phyloP scores from a whole-genome alignment of 345 rosid species.

The Heritiera littoralis region DNA sequence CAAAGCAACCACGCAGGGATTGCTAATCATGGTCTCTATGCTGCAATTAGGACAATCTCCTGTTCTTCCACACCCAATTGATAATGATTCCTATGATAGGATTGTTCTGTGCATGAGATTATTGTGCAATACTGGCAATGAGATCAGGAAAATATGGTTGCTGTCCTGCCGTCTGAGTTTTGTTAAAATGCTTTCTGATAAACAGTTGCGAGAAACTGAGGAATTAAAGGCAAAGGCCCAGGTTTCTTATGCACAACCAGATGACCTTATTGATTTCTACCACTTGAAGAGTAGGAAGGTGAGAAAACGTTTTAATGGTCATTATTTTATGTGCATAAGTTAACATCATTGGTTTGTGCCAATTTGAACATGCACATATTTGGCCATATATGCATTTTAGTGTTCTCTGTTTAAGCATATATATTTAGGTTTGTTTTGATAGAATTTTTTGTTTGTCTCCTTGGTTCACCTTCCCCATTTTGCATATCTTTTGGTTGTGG shows the following conservation, averaged over 20 bases:
- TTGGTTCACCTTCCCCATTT: not conserved
- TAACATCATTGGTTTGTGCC: not conserved
- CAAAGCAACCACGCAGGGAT: slow-evolving; percentile 57
- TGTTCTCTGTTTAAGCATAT: not conserved
- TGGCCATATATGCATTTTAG: not conserved
- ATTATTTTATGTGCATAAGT: not conserved
- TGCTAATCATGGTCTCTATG: slow-evolving; percentile 90
- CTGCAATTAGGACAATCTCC: slow-evolving; percentile 92
- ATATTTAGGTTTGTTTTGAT: not conserved
- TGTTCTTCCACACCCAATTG: slow-evolving; percentile 89
- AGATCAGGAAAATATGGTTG: slow-evolving; percentile 83
- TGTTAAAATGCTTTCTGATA: slow-evolving; percentile 93
- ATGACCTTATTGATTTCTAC: slow-evolving; percentile 96
- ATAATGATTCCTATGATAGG: slow-evolving; percentile 88
- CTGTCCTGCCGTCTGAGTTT: slow-evolving; percentile 89
- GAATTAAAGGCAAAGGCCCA: slow-evolving; percentile 94
- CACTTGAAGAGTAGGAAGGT: slow-evolving; percentile 99
- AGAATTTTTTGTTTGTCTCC: not conserved
- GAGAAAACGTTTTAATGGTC: slow-evolving; percentile 12
- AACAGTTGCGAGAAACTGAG: slow-evolving; percentile 79
- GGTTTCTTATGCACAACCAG: slow-evolving; percentile 92
- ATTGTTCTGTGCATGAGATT: slow-evolving; percentile 77
- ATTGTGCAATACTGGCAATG: slow-evolving; percentile 79
- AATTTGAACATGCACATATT: not conserved
- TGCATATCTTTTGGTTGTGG: not conserved